Evolutionary conservation across 2,329 filamentous ascomycete genomes (phyloP).

Genomic region (Hymenoscyphus occultus): DNA sequence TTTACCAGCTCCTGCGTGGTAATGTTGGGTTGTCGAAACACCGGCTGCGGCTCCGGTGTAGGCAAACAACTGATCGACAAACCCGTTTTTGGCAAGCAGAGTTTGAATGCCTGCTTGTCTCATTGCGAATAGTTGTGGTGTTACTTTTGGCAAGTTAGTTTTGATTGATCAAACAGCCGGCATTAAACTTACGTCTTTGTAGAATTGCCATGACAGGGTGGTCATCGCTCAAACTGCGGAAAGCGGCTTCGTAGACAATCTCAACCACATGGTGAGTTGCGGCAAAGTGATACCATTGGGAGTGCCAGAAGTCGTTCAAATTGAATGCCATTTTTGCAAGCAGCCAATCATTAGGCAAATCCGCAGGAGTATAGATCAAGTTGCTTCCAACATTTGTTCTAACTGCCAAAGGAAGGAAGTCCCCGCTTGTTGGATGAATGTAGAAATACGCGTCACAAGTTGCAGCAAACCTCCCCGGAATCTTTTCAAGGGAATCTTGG

Average conservation of each 20-base stretch:
- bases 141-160: constrained; percentile 1
- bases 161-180: background rate
- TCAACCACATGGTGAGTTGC: constrained; percentile 45
- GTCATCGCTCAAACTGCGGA: constrained; percentile 44
- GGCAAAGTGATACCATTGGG: constrained; percentile 44
- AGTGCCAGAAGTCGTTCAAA: constrained; percentile 46
- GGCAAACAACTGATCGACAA: constrained; percentile 21
- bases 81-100: constrained; percentile 20
- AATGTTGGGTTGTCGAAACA: constrained; percentile 16
- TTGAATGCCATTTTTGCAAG: constrained; percentile 51
- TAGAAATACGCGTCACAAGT: constrained; percentile 48
- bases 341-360: constrained; percentile 46
- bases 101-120: constrained; percentile 8
- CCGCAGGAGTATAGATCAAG: constrained; percentile 47
- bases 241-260: constrained; percentile 44
- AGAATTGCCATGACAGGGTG: constrained; percentile 45
- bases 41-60: constrained; percentile 14
- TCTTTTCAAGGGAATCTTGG: constrained; percentile 33
- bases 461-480: constrained; percentile 38
- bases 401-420: constrained; percentile 49
- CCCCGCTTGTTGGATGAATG: constrained; percentile 39
- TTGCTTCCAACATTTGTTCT: constrained; percentile 43
- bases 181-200: constrained; percentile 35
- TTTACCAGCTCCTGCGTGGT: constrained; percentile 30
- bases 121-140: constrained; percentile 6